Base-by-base conservation (phyloP, 2,329 filamentous ascomycete species). In the Bipolaris zeicola region DNA sequence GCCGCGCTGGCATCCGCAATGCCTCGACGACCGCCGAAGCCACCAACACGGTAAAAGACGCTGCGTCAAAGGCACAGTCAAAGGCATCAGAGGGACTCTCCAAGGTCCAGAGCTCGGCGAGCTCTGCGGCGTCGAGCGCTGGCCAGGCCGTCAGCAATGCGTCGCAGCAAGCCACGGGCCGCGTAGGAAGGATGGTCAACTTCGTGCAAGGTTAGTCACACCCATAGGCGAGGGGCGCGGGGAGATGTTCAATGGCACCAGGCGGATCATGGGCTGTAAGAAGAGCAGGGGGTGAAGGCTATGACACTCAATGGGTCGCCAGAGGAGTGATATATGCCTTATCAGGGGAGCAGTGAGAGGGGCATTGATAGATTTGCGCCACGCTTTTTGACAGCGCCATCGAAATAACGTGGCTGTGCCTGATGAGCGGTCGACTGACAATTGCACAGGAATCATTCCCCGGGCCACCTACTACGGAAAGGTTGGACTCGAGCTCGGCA, bases 381-480 rank as follows among this genome's bases (percentile, higher is more conserved):
- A 47, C 36, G 38, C 41, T 13, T 33, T 16, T 28, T 26, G 20
- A 31, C 28, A 14, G 38, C 16, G 18, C 33, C 44, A 14, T 26
- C 36, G 38, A 36, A 18, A 20, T 18, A 22, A 18, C 18, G 5
- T 11, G 5, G 37, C 8, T 10, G 16, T 33, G 7, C 13, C 33
- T 14, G 5, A 6, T 31, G 31, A 38, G 16, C n/a, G 3, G 26
- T 16, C 8, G 6, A 33, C 66, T 73, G 56, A 71, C 65, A 52
- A 3, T 48, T 18, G 22, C 16, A 13, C 75, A 97, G 94, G 88
- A 78, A 85, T 95, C 82, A 86, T 93, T 68, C 95, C 95, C 68
- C 88, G 88, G 61, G 89, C 92, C 63, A 76, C 96, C 76, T 97
- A 97, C 87, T 99, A 98, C 84, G 88, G 89, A 73, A 90, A 88